Percentiles rank a stretch among this genome's conserved stretches.
These are phyloP conservation scores for Camellia japonica DNA, from an alignment of 148 eudicot genomes.

Conservation along the genomic window DNA sequence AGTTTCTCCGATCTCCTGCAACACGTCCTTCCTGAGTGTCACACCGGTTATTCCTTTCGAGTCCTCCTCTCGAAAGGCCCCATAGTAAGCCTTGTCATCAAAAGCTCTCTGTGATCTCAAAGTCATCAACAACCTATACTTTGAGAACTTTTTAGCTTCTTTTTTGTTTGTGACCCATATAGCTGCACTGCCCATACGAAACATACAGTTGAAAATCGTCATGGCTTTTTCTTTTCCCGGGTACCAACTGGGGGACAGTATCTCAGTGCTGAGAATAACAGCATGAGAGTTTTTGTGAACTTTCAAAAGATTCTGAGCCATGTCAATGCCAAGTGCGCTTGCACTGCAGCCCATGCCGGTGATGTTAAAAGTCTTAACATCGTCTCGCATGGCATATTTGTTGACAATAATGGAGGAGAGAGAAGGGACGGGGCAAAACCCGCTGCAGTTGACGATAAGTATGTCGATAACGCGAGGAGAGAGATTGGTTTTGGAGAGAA, in stretches of 20 bases:
- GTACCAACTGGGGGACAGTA: constrained; percentile 71
- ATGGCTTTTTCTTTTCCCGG: constrained; percentile 50
- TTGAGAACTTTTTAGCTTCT: constrained; percentile 24
- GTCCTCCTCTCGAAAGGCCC: constrained; percentile 71
- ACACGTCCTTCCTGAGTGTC: constrained; percentile 51
- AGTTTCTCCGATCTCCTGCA: constrained; percentile 52
- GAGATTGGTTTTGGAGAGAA: constrained; percentile 46
- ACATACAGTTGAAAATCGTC: constrained; percentile 56
- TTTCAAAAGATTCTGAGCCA: constrained; percentile 50
- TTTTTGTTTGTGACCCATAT: constrained; percentile 45
- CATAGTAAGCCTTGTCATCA: constrained; percentile 49
- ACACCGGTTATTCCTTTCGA: constrained; percentile 58
- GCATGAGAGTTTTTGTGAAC: constrained; percentile 47
- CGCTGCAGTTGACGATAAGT: constrained; percentile 76
- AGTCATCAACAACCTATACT: constrained; percentile 40
- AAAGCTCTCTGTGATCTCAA: constrained; percentile 53
- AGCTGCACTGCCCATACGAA: constrained; percentile 74
- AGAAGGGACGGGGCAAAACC: constrained; percentile 66
- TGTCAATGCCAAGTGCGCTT: constrained; percentile 47
- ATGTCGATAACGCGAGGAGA: constrained; percentile 55
- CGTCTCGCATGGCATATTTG: constrained; percentile 52
- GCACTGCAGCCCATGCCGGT: constrained; percentile 95
- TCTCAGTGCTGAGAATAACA: constrained; percentile 70
- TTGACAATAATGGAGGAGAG: constrained; percentile 57
- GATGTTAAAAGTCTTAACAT: constrained; percentile 52